Evolutionary conservation across 2,329 filamentous ascomycete genomes (phyloP), one percentile per base, ranked within the genome.

Genomic region (Coniella lustricola): DNA sequence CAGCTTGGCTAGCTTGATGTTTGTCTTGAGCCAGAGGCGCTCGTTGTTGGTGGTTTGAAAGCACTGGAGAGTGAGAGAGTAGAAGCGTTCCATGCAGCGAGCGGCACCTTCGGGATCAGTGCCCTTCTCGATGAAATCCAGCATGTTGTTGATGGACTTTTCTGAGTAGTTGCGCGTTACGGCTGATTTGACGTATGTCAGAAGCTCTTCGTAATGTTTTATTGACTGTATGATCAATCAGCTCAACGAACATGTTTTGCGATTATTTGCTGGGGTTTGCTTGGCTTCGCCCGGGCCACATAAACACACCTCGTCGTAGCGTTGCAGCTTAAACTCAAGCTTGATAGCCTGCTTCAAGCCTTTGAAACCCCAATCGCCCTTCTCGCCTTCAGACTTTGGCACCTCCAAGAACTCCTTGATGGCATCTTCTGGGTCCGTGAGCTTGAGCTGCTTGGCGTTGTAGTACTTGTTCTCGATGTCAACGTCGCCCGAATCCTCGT

Each of bases 391-490:
- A 39, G 96, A 67, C 13, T 79, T 74, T 4, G 89, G 90, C 54
- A 98, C 85, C 29, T 82, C 86, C n/a, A 97, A 72, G 60, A 98
- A 98, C 65, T 97, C 91, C 32, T 84, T 81, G 48, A 98, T 86
- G 2, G 93, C 93, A 58, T 89, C 89, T 60, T 93, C 81, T 1
- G 91, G 90, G 50, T 90, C 89, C 54, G 84, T 84, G 37, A 76
- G 75, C 73, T 97, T 98, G 64, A 95, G 83, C 71, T 97, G 91
- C 70, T 98, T 98, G 37, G 93, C 93, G 69, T 96, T 97, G 77
- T 97, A 98, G 74, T 98, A 98, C 71, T 95, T 96, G 74, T 98
- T 98, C 67, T 98, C 93, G 65, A 97, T 94, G 57, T 91, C 90
- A 59, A 96, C 87, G 64, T 96, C 89, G 50, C 84, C 90, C 29